Percentiles rank a stretch among this genome's conserved stretches.
Conservation (phyloP, 225 moss, liverwort and hornwort species). For the Rhytidiadelphus loreus region DNA sequence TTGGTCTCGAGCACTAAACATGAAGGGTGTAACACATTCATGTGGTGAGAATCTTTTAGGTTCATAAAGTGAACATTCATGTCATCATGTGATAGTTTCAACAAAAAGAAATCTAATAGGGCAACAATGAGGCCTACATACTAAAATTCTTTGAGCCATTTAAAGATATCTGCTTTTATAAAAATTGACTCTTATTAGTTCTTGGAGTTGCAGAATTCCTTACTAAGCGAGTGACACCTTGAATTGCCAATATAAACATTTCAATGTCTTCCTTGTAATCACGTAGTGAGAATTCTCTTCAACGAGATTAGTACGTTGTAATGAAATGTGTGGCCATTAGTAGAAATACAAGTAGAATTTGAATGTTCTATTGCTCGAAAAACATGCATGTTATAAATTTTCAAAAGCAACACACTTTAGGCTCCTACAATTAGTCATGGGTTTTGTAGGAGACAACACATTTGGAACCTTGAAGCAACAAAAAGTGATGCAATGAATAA, state of each 20-base stretch:
- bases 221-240: too few species aligned
- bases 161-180: too few species aligned
- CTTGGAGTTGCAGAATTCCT: too few species aligned
- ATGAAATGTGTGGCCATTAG: neutral
- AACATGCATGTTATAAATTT: neutral
- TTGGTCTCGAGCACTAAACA: too few species aligned
- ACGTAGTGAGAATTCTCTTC: rapidly evolving
- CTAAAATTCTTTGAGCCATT: too few species aligned
- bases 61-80: too few species aligned
- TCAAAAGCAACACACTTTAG: neutral
- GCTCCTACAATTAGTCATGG: neutral
- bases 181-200: too few species aligned
- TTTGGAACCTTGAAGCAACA: neutral
- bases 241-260: neutral
- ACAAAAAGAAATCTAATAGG: too few species aligned
- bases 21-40: too few species aligned
- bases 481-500: neutral
- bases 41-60: too few species aligned
- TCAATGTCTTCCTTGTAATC: neutral
- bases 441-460: neutral
- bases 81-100: too few species aligned
- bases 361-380: neutral
- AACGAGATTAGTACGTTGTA: neutral
- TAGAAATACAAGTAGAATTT: neutral
- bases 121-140: too few species aligned